Percentiles rank a stretch among this genome's conserved stretches.
Conservation (phyloP, 2,329 filamentous ascomycete genomes). For the Pseudocercospora fuligena region DNA sequence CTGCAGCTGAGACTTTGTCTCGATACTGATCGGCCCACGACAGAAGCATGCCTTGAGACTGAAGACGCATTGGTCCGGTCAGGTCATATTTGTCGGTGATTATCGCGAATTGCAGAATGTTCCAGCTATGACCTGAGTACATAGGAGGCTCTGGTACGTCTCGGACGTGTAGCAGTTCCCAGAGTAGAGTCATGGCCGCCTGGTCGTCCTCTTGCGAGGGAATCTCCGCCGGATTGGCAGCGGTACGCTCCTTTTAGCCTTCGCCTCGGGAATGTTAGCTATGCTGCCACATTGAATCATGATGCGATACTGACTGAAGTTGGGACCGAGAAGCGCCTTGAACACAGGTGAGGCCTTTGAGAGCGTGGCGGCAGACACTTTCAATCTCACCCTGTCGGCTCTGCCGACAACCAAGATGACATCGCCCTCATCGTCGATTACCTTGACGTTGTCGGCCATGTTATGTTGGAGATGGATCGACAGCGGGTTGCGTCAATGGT, state of each 20-base stretch:
- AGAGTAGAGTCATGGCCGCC: slow-evolving; percentile 14
- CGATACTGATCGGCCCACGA: no score
- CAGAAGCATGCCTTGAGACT: no score
- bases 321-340: slow-evolving; percentile 11
- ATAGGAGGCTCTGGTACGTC: not conserved
- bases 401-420: not conserved
- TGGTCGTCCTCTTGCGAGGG: slow-evolving; percentile 16
- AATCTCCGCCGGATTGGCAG: not conserved
- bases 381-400: not conserved
- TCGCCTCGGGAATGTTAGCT: not conserved
- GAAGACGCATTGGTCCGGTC: no score
- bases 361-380: not conserved
- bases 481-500: not conserved
- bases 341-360: not conserved
- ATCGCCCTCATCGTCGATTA: not conserved
- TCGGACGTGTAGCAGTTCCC: slow-evolving; percentile 5
- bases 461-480: no score
- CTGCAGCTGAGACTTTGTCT: no score
- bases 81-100: no score
- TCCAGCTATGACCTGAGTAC: no score
- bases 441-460: not conserved
- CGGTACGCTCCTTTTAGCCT: not conserved
- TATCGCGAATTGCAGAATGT: no score
- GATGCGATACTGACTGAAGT: not conserved
- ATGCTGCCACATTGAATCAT: not conserved